Conservation (phyloP, 441 rosid genomes). For the Kokia cookei region DNA sequence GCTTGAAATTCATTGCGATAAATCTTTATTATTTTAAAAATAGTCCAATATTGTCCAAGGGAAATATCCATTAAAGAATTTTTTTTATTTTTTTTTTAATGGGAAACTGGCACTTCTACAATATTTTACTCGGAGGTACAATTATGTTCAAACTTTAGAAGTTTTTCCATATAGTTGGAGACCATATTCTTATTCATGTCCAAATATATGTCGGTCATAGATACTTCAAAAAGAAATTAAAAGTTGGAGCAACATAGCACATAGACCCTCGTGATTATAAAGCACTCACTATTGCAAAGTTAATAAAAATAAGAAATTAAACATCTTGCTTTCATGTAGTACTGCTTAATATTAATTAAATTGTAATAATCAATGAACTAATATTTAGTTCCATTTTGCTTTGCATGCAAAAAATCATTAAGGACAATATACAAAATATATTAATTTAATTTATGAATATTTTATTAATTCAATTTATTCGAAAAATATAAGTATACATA, state of each 20-base stretch:
- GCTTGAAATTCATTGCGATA: slow-evolving; percentile 30
- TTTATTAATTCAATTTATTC: too few relatives aligned
- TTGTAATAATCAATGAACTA: too few relatives aligned
- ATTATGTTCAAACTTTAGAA: not conserved
- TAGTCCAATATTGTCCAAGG: not conserved
- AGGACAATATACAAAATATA: too few relatives aligned
- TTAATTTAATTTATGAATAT: too few relatives aligned
- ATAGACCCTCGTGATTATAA: not conserved
- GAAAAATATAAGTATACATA: too few relatives aligned
- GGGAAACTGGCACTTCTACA: not conserved
- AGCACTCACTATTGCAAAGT: not conserved
- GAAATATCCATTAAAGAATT: not conserved
- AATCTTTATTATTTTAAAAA: not conserved
- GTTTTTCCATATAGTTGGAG: not conserved
- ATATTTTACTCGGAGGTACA: not conserved
- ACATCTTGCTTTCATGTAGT: not conserved
- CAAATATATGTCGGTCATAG: not conserved
- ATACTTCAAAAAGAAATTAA: not conserved
- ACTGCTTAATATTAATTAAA: too few relatives aligned
- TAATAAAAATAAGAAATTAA: not conserved
- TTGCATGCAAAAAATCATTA: too few relatives aligned
- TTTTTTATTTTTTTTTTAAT: not conserved
- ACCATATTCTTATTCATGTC: not conserved
- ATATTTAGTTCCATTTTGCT: too few relatives aligned
- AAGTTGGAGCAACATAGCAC: not conserved